These are phyloP conservation scores for Lotus japonicus DNA, from an alignment of 306 rosid genomes.

Conservation along the genomic window DNA sequence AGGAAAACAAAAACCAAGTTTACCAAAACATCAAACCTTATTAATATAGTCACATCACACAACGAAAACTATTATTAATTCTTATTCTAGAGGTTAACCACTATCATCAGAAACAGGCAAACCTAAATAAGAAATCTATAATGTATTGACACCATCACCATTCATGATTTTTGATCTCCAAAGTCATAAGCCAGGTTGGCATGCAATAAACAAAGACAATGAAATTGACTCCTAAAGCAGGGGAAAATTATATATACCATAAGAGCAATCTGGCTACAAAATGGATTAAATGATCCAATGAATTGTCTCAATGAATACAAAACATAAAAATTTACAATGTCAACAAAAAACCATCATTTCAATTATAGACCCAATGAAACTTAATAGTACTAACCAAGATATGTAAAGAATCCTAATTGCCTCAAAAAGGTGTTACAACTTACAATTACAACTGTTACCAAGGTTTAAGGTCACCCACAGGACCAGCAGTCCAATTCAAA, in stretches of 20 bases:
- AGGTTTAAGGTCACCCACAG: slow-evolving; percentile 82
- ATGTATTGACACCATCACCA: background rate
- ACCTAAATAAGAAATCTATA: background rate
- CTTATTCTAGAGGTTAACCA: background rate
- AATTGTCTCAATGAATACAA: background rate
- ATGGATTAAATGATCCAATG: slow-evolving; percentile 17
- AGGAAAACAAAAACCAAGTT: background rate
- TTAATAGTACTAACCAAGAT: slow-evolving; percentile 8
- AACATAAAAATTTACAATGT: slow-evolving; percentile 31
- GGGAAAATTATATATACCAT: background rate
- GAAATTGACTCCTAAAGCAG: background rate
- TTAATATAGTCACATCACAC: background rate
- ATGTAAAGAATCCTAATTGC: slow-evolving; percentile 21
- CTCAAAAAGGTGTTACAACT: background rate
- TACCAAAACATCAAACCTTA: background rate
- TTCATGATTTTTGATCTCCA: slow-evolving; percentile 2
- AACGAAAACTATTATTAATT: background rate
- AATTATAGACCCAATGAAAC: slow-evolving; percentile 29
- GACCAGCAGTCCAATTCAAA: slow-evolving; percentile 94
- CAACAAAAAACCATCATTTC: slow-evolving; percentile 12
- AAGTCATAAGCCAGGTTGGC: background rate
- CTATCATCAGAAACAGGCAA: background rate
- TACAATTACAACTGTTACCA: slow-evolving; percentile 41
- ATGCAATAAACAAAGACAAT: background rate
- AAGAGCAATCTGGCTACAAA: background rate